These are phyloP conservation scores for Hippophae rhamnoides DNA, from an alignment of 306 rosid genomes.

Conservation along the genomic window DNA sequence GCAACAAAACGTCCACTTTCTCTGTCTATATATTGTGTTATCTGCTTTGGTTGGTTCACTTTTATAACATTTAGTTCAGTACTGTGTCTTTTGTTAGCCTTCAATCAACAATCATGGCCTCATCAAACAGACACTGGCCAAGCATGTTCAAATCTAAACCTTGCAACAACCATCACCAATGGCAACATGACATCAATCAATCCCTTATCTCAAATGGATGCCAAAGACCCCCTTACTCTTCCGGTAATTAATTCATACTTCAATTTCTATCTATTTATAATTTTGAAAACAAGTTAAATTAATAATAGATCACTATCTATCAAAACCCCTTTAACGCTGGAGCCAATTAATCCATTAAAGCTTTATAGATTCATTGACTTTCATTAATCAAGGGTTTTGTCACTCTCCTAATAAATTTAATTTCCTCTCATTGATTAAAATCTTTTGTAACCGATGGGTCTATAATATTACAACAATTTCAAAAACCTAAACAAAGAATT, in stretches of 20 bases:
- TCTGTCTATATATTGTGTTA: too few species aligned
- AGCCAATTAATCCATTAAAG: too few species aligned
- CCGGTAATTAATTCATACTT: slow-evolving; percentile 25
- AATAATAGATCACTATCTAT: too few species aligned
- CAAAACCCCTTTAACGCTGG: too few species aligned
- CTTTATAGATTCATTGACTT: too few species aligned
- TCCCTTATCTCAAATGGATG: slow-evolving; percentile 48
- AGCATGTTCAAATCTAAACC: slow-evolving; percentile 98
- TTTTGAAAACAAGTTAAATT: too few species aligned
- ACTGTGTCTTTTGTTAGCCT: neutral
- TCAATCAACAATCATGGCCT: slow-evolving; percentile 58
- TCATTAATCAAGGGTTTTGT: too few species aligned
- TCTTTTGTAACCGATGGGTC: neutral
- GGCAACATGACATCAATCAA: slow-evolving; percentile 79
- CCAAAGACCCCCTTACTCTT: slow-evolving; percentile 56
- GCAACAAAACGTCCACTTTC: slow-evolving; percentile 27
- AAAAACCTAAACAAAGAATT: too few species aligned
- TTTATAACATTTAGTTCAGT: slow-evolving; percentile 11
- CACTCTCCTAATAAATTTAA: too few species aligned
- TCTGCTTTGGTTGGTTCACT: slow-evolving; percentile 18
- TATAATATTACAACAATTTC: neutral
- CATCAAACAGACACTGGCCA: slow-evolving; percentile 99
- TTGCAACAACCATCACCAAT: slow-evolving; percentile 78
- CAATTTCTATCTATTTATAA: too few species aligned
- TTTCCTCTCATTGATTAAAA: too few species aligned